Base-by-base conservation (phyloP, 495 filamentous ascomycete genomes). In the Penicillium fimorum region DNA sequence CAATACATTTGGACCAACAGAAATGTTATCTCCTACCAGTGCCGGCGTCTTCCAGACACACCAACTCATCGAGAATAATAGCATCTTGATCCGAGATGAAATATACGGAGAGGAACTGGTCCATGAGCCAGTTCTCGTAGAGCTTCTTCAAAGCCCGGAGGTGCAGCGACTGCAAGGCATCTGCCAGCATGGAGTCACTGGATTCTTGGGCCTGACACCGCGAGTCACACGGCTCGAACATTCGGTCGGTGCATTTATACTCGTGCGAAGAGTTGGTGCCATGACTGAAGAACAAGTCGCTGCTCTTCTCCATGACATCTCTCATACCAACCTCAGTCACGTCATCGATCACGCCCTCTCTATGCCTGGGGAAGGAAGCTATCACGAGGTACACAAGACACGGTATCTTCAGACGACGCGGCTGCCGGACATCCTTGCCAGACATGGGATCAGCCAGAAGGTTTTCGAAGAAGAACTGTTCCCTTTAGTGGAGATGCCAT, bases 291-390 rank as follows among this genome's bases (percentile, higher is more conserved):
- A 77, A 53, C 75, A 77, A 57, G 62, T 73, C 13, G 68, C 73
- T n/a, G 75, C 69, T 33, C 66, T 77, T 33, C 68, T 77, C 2
- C 75, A 77, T 43, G 75, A 77, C 53, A 69, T 77, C 55, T 69
- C 63, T 53, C 75, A 77, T 53, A 77, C 75, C 32, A 64, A 57
- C 40, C 66, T 77, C 56, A 77, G 75, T 42, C 75, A 77, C 54
- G 75, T 76, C 29, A 64, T 75, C 6, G 75, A 77, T 41, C 59
- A 62, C 46, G 75, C 72, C 6, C 60, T 77, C 1, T 72, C 72
- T 20, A 58, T 73, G 25, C 71, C 75, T 9, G 70, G 70, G 6
- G 70, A 73, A 48, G 71, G 58, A 35, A 77, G 75, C 45, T 77
- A 65, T 43, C 75, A 77, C 56, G 75, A 77, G 55, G 68, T 72